These are phyloP conservation scores for Eragrostis tef DNA, from an alignment of 202 grass and related monocot species.

Conservation along the genomic window DNA sequence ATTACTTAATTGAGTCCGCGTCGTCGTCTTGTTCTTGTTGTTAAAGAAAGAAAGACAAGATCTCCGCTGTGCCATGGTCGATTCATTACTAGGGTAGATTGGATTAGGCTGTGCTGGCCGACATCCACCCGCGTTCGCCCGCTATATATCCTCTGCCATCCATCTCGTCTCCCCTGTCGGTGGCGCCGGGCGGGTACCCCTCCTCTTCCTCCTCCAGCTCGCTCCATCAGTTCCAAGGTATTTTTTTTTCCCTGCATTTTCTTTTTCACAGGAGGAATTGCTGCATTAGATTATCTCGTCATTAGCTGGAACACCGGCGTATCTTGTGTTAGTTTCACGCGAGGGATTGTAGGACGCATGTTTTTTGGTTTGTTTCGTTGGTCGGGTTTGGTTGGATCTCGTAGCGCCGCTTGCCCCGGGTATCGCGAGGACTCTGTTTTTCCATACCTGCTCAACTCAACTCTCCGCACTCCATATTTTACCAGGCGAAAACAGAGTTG, in stretches of 20 bases:
- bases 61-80: not conserved
- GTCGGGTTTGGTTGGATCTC: not conserved
- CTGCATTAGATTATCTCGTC: no score
- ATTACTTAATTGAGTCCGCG: not conserved
- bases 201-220: not conserved
- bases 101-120: not conserved
- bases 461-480: not conserved
- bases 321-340: not conserved
- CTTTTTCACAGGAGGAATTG: not conserved
- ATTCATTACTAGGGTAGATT: not conserved
- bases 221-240: not conserved
- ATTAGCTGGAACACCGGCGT: not conserved
- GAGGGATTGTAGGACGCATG: not conserved
- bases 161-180: not conserved
- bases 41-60: not conserved
- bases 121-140: not conserved
- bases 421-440: slow-evolving; percentile 1
- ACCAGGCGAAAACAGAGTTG: not conserved
- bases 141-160: not conserved
- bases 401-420: not conserved
- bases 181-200: no score
- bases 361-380: not conserved
- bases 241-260: not conserved
- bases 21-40: not conserved
- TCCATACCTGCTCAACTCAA: not conserved